phyloP scores from a whole-genome alignment of 352 stramenopile genomes.

The Phytophthora melonis region DNA sequence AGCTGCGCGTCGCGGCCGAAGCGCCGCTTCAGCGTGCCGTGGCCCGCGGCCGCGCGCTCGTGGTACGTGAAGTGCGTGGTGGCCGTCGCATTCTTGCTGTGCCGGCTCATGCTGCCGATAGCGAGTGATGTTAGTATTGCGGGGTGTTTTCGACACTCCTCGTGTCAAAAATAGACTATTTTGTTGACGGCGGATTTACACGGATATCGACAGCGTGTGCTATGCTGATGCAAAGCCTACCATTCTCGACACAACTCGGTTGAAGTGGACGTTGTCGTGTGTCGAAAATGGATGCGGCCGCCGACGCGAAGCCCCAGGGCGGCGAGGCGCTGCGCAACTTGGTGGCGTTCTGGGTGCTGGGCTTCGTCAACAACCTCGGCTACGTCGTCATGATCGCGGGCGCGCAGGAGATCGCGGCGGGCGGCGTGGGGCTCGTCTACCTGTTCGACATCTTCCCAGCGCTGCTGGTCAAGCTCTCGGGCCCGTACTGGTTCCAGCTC shows the following conservation, averaged over 20 bases:
- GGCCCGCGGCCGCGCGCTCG: slow-evolving; percentile 74
- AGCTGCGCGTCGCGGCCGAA: slow-evolving; percentile 87
- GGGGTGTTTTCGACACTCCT: too few species aligned
- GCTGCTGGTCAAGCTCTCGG: slow-evolving; percentile 89
- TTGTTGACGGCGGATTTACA: too few species aligned
- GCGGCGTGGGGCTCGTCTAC: slow-evolving; percentile 93
- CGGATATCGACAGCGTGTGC: too few species aligned
- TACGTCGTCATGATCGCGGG: slow-evolving; percentile 96
- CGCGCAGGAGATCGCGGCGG: slow-evolving; percentile 92
- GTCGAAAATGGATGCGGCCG: background rate
- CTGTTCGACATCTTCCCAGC: slow-evolving; percentile 93
- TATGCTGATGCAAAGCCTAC: too few species aligned
- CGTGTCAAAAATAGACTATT: too few species aligned
- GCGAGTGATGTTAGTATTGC: too few species aligned
- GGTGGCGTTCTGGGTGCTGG: slow-evolving; percentile 92
- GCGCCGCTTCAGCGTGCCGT: slow-evolving; percentile 86
- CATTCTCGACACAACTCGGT: too few species aligned
- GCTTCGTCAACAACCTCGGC: slow-evolving; percentile 94
- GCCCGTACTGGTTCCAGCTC: slow-evolving; percentile 95
- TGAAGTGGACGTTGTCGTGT: background rate
- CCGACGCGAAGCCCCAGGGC: background rate
- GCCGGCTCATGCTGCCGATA: slow-evolving; percentile 63
- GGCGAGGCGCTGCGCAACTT: slow-evolving; percentile 69
- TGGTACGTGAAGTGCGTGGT: slow-evolving; percentile 91
- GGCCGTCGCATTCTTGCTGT: slow-evolving; percentile 91